Conservation (phyloP, 2,329 filamentous ascomycete genomes). For the Incumbomyces delicatus region DNA sequence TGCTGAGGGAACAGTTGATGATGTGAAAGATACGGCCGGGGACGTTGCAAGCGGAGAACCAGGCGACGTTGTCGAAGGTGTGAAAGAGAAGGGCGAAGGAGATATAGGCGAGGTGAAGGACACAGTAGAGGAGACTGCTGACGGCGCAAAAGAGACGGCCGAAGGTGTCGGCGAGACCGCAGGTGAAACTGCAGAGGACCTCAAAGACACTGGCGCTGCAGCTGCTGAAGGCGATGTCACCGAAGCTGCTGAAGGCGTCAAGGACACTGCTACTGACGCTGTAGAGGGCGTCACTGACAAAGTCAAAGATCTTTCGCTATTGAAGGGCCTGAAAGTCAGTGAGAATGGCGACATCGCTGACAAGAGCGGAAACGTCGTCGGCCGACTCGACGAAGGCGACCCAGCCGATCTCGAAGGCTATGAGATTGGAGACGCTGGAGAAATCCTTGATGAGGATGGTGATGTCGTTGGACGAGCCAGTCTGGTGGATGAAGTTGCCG, state of each 20-base stretch:
- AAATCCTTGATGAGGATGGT: conserved; percentile 24
- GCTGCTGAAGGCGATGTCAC: conserved; percentile 33
- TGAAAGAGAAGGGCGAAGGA: conserved; percentile 8
- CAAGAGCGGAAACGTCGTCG: conserved; percentile 27
- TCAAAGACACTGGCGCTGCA: conserved; percentile 23
- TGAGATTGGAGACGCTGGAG: conserved; percentile 29
- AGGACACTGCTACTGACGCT: conserved; percentile 38
- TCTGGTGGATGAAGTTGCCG: conserved; percentile 18
- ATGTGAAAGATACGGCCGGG: conserved; percentile 9
- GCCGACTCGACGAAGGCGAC: conserved; percentile 32
- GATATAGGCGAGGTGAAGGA: conserved; percentile 9
- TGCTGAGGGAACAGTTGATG: conserved; percentile 20
- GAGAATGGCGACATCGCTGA: conserved; percentile 30
- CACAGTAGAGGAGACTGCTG: conserved; percentile 32
- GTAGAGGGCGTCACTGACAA: conserved; percentile 4
- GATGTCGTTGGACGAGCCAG: conserved; percentile 31
- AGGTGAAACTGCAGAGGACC: conserved; percentile 31
- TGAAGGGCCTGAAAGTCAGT: conserved; percentile 32
- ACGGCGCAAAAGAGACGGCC: conserved; percentile 44
- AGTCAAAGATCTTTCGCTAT: conserved; percentile 25
- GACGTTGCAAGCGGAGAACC: background rate
- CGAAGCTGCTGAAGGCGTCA: conserved; percentile 27
- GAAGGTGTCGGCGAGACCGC: conserved; percentile 9
- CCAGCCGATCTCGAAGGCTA: conserved; percentile 33
- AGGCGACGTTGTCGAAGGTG: background rate